Evolutionary conservation across 108 stramenopile species (phyloP).

Genomic region (Cyclotella sp.): DNA sequence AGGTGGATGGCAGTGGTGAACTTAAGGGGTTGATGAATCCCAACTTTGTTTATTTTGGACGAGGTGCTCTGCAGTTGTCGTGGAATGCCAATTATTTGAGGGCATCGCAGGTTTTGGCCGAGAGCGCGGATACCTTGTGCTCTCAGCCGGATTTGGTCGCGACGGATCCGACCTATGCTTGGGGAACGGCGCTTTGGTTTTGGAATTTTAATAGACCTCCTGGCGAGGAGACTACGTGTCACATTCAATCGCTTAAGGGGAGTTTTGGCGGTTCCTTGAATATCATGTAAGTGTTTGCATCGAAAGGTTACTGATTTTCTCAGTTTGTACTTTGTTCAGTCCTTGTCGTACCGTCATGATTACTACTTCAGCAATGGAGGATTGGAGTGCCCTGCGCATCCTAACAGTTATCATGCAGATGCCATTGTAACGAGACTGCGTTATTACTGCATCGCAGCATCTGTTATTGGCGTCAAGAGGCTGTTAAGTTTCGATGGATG

Average conservation of each 20-base stretch:
- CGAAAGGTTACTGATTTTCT: too few species aligned
- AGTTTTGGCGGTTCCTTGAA: constrained; percentile 39
- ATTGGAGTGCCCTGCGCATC: constrained; percentile 10
- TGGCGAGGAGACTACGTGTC: constrained; percentile 36
- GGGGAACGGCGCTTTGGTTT: constrained; percentile 56
- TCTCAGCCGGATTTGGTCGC: constrained; percentile 50
- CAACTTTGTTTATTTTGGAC: constrained; percentile 44
- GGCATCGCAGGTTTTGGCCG: constrained; percentile 43
- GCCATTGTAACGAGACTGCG: constrained; percentile 48
- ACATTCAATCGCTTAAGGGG: constrained; percentile 42
- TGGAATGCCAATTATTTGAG: constrained; percentile 52
- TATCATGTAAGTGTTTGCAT: constrained; percentile 26
- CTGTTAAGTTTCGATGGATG: constrained; percentile 44
- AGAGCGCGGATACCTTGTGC: constrained; percentile 41
- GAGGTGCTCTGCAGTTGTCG: constrained; percentile 45
- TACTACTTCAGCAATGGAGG: constrained; percentile 26
- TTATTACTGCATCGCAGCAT: constrained; percentile 46
- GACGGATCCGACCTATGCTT: constrained; percentile 51
- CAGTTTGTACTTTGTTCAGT: not conserved
- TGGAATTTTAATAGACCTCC: constrained; percentile 40
- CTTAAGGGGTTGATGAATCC: constrained; percentile 42
- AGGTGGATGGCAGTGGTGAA: constrained; percentile 26
- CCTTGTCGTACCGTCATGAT: not conserved
- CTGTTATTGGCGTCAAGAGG: constrained; percentile 33
- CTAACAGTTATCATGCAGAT: constrained; percentile 43